phyloP scores from a whole-genome alignment of 148 eudicot species.

The Amaranthus palmeri region DNA sequence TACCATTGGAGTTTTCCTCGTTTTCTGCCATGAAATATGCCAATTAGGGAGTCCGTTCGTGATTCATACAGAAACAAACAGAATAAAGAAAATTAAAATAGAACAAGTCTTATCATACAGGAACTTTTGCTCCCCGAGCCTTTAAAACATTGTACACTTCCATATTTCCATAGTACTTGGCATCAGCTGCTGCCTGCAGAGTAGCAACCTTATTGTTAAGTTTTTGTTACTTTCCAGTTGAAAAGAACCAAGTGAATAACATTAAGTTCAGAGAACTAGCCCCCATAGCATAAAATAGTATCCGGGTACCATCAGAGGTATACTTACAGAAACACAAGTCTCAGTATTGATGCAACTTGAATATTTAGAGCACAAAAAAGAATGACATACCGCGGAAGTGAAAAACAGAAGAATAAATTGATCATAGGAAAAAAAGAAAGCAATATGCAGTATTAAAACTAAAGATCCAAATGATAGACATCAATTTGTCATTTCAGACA shows the following conservation, averaged over 20 bases:
- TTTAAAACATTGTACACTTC: slow-evolving; percentile 81
- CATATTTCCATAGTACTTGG: slow-evolving; percentile 82
- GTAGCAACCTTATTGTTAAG: slow-evolving; percentile 4
- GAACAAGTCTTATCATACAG: slow-evolving; percentile 39
- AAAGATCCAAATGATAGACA: not conserved
- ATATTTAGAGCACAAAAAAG: not conserved
- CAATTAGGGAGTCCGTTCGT: not conserved
- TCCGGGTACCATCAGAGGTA: too few species aligned
- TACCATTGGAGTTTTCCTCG: slow-evolving; percentile 83
- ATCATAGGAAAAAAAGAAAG: not conserved
- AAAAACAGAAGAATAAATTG: not conserved
- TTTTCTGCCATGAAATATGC: slow-evolving; percentile 49
- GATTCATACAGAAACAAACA: slow-evolving; percentile 1
- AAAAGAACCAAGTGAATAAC: not conserved
- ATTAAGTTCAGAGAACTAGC: not conserved
- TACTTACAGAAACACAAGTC: too few species aligned
- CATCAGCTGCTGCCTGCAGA: slow-evolving; percentile 95
- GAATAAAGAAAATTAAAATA: not conserved
- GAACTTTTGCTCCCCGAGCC: slow-evolving; percentile 92
- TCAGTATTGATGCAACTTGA: not conserved
- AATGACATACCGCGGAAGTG: slow-evolving; percentile 1
- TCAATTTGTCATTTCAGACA: not conserved
- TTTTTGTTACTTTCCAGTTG: not conserved
- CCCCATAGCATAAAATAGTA: not conserved
- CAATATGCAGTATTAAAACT: too few species aligned